phyloP scores from a whole-genome alignment of 257 asterid species.

The Paraleonurus japonicus region DNA sequence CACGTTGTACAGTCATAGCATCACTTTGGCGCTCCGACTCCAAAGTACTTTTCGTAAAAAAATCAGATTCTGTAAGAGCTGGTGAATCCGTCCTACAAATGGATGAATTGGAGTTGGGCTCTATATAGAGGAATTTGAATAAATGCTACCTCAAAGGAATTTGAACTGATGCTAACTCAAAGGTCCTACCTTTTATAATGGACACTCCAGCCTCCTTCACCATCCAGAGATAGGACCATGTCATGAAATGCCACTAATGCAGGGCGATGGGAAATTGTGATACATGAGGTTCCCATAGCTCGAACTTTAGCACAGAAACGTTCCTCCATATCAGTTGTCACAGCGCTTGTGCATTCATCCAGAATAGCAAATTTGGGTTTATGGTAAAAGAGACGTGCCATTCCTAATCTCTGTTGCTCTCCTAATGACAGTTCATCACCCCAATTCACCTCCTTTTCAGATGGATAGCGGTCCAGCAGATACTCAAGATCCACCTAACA shows the following conservation, averaged over 20 bases:
- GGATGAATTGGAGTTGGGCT: constrained; percentile 18
- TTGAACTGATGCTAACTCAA: constrained; percentile 9
- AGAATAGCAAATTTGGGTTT: constrained; percentile 96
- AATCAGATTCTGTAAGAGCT: constrained; percentile 54
- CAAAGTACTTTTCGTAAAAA: constrained; percentile 38
- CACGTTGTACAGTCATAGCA: constrained; percentile 90
- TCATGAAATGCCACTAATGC: constrained; percentile 99
- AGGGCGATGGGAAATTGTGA: constrained; percentile 98
- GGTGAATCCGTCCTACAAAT: constrained; percentile 65
- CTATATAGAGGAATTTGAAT: neutral
- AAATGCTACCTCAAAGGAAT: neutral
- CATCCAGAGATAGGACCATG: constrained; percentile 94
- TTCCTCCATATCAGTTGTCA: constrained; percentile 98
- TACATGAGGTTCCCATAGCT: constrained; percentile 99
- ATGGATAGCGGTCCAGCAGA: constrained; percentile 89
- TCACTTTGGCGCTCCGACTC: constrained; percentile 87
- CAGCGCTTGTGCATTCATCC: constrained; percentile 99
- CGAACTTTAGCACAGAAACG: constrained; percentile 95
- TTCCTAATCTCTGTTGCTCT: constrained; percentile 98
- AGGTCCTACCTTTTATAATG: constrained; percentile 64
- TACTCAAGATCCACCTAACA: constrained; percentile 95
- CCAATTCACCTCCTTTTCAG: constrained; percentile 97
- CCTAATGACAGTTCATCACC: constrained; percentile 97
- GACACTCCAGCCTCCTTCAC: constrained; percentile 99
- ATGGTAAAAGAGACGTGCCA: constrained; percentile 99